These are phyloP conservation scores for Chaetomium cochliodes DNA, from an alignment of 495 filamentous ascomycete species.

Conservation along the genomic window DNA sequence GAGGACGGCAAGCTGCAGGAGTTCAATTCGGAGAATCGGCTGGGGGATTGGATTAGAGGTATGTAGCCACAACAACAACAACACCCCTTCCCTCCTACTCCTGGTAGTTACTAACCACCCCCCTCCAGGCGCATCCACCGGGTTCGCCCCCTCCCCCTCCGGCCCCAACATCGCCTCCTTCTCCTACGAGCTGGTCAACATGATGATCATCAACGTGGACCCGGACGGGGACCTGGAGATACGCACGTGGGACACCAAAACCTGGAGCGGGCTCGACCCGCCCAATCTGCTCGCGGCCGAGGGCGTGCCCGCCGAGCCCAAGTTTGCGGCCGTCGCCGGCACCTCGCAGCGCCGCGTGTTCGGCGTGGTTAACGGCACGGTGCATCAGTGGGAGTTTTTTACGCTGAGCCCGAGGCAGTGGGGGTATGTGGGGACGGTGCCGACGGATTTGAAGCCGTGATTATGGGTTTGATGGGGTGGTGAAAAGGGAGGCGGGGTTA, in stretches of 20 bases:
- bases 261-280: background rate
- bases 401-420: background rate
- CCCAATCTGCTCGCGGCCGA: background rate
- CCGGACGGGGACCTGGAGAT: background rate
- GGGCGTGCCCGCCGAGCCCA: background rate
- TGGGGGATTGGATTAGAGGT: background rate
- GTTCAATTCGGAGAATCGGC: background rate
- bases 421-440: background rate
- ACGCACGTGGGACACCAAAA: background rate
- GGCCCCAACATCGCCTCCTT: background rate
- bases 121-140: background rate
- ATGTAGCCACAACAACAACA: background rate
- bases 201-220: background rate
- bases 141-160: background rate
- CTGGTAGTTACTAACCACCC: background rate
- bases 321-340: background rate
- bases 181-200: slow-evolving; percentile 7
- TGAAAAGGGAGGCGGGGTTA: background rate
- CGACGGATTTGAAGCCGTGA: background rate
- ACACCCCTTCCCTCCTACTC: background rate
- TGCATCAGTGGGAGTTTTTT: slow-evolving; percentile 2
- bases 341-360: background rate
- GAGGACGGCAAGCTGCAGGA: background rate
- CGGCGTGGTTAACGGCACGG: background rate
- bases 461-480: background rate